Conservation (phyloP, 2,329 filamentous ascomycete genomes). For the Zymoseptoria brevis region DNA sequence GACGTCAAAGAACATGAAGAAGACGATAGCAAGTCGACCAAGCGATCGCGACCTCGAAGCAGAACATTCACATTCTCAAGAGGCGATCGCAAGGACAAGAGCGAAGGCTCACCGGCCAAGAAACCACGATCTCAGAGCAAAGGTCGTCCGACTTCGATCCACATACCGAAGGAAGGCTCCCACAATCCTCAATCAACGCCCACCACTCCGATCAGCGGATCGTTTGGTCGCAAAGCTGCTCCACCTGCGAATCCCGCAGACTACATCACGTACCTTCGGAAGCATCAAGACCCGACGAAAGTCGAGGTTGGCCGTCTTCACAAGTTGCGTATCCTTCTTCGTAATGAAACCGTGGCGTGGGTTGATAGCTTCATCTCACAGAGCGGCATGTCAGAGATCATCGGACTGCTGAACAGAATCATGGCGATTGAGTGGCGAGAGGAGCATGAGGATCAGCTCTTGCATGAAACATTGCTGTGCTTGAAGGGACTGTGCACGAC, state of each 20-base stretch:
- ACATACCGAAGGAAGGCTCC: slow-evolving; percentile 43
- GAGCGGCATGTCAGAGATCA: slow-evolving; percentile 87
- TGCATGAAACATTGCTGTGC: slow-evolving; percentile 87
- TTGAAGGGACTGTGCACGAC: slow-evolving; percentile 93
- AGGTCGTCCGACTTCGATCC: slow-evolving; percentile 47
- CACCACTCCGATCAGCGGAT: slow-evolving; percentile 21
- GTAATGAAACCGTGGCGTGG: slow-evolving; percentile 94
- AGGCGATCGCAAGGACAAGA: slow-evolving; percentile 41
- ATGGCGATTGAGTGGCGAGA: slow-evolving; percentile 96
- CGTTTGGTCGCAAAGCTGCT: slow-evolving; percentile 20
- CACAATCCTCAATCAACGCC: slow-evolving; percentile 9
- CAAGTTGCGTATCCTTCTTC: slow-evolving; percentile 78
- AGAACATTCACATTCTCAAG: slow-evolving; percentile 72
- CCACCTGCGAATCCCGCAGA: slow-evolving; percentile 62
- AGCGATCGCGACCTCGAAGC: slow-evolving; percentile 51
- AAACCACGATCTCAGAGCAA: slow-evolving; percentile 60
- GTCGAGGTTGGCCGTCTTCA: slow-evolving; percentile 94
- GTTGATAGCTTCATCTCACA: slow-evolving; percentile 84
- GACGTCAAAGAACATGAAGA: slow-evolving; percentile 14
- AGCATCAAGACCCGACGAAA: slow-evolving; percentile 69
- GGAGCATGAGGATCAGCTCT: slow-evolving; percentile 86
- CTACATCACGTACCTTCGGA: slow-evolving; percentile 77
- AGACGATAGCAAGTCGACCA: slow-evolving; percentile 30
- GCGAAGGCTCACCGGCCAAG: slow-evolving; percentile 56
- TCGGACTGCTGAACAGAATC: slow-evolving; percentile 78